phyloP scores from a whole-genome alignment of 441 rosid species.

The Erodium moschatum region DNA sequence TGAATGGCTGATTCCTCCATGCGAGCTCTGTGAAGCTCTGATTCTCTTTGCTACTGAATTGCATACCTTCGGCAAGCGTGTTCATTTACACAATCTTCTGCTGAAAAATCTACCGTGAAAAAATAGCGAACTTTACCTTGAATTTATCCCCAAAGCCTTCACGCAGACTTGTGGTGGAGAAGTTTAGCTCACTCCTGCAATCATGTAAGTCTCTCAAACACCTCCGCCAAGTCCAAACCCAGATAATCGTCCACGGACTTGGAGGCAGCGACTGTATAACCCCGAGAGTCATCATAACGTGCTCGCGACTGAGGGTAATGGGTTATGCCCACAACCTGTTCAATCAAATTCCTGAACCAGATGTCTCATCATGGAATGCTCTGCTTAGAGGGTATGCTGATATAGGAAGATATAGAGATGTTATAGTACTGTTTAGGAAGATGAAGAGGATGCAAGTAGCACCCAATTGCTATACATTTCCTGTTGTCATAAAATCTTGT shows the following conservation, averaged over 20 bases:
- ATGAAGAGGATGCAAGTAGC: constrained; percentile 27
- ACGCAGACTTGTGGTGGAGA: constrained; percentile 37
- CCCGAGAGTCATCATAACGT: constrained; percentile 37
- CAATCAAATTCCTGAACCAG: constrained; percentile 46
- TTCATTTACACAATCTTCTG: neutral
- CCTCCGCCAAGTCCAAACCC: constrained; percentile 49
- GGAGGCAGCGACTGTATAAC: constrained; percentile 31
- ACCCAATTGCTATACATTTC: constrained; percentile 58
- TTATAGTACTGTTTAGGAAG: constrained; percentile 44
- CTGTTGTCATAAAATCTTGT: constrained; percentile 52
- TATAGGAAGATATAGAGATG: constrained; percentile 29
- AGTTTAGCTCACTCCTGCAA: constrained; percentile 37
- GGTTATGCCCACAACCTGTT: constrained; percentile 43
- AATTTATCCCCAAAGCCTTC: constrained; percentile 25
- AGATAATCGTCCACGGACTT: constrained; percentile 32
- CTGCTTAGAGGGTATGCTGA: constrained; percentile 42
- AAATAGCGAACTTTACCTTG: neutral
- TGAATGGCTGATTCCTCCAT: constrained; percentile 2
- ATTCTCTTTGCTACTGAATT: neutral
- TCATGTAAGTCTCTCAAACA: constrained; percentile 47
- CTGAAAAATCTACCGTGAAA: neutral
- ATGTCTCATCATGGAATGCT: constrained; percentile 39
- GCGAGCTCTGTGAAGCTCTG: neutral
- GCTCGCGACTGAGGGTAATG: constrained; percentile 22
- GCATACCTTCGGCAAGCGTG: neutral